A percentile compares a stretch with the other conserved stretches of the same genome.
Conservation (phyloP, 2,329 filamentous ascomycete genomes). For the Aureobasidium sp. region DNA sequence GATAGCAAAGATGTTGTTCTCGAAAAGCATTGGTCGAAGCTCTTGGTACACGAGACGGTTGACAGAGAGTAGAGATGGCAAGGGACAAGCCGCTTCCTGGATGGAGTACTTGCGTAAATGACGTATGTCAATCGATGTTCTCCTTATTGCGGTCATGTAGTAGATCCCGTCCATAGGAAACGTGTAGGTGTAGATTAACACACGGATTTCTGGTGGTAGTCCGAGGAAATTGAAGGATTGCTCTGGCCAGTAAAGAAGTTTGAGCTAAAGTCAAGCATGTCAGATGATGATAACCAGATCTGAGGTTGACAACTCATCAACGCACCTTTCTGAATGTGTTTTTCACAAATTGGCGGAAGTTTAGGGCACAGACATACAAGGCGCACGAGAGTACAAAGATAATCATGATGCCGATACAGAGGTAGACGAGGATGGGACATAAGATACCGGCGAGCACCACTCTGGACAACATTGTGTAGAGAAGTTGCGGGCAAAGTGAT, state of each 20-base stretch:
- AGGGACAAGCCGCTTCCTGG: background rate
- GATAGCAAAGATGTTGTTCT: background rate
- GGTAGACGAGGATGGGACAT: background rate
- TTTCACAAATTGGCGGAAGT: background rate
- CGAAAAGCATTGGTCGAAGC: background rate
- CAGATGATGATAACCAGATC: too few species aligned
- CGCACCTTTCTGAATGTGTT: background rate
- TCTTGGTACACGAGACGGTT: background rate
- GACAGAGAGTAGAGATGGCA: background rate
- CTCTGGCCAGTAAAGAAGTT: background rate
- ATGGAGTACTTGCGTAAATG: too few species aligned
- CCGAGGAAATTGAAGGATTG: background rate
- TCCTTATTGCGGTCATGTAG: conserved; percentile 4
- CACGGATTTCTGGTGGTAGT: background rate
- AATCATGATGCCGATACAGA: background rate
- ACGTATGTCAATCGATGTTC: too few species aligned
- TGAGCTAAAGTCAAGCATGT: background rate
- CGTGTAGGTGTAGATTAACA: background rate
- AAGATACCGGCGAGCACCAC: background rate
- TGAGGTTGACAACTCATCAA: background rate
- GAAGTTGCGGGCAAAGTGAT: too few species aligned
- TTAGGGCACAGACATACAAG: background rate
- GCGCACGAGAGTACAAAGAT: background rate
- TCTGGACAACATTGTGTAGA: background rate
- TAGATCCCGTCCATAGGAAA: background rate